phyloP scores from a whole-genome alignment of 495 filamentous ascomycete species.

The Antarctomyces pellizariae region DNA sequence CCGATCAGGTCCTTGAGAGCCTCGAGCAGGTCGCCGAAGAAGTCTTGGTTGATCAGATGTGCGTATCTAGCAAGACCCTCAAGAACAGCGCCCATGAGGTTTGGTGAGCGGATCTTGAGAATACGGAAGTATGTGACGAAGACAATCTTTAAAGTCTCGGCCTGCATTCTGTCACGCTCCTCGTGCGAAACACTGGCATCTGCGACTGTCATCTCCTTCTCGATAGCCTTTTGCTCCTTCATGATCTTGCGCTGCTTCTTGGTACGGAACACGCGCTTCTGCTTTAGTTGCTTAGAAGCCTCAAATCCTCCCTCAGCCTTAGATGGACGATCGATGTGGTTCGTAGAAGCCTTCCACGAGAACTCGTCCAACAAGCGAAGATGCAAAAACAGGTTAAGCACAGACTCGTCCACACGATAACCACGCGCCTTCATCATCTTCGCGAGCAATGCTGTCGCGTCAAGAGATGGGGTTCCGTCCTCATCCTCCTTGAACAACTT shows the following conservation, averaged over 20 bases:
- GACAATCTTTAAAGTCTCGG: conserved; percentile 84
- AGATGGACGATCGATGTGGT: conserved; percentile 36
- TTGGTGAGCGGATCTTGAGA: conserved; percentile 50
- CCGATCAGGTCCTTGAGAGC: conserved; percentile 77
- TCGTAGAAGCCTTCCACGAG: conserved; percentile 51
- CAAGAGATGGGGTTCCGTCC: conserved; percentile 67
- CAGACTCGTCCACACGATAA: conserved; percentile 59
- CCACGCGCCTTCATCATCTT: conserved; percentile 84
- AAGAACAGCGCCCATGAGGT: conserved; percentile 80
- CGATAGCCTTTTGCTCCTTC: conserved; percentile 63
- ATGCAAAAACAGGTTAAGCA: conserved; percentile 78
- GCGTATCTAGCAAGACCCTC: conserved; percentile 80
- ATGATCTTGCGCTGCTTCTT: conserved; percentile 51
- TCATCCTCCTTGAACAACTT: conserved; percentile 68
- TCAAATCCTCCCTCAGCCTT: conserved; percentile 15
- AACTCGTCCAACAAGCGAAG: conserved; percentile 77
- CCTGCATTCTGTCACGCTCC: conserved; percentile 76
- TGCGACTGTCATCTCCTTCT: conserved; percentile 84
- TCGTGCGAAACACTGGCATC: conserved; percentile 80
- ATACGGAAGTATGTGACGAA: conserved; percentile 91
- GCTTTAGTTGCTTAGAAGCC: conserved; percentile 36
- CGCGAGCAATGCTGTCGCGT: conserved; percentile 61
- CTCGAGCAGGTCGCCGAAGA: conserved; percentile 90
- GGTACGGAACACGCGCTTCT: conserved; percentile 42
- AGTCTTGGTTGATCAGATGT: conserved; percentile 92